Conservation (phyloP, 2,329 filamentous ascomycete species). For the Aaosphaeria arxii region DNA sequence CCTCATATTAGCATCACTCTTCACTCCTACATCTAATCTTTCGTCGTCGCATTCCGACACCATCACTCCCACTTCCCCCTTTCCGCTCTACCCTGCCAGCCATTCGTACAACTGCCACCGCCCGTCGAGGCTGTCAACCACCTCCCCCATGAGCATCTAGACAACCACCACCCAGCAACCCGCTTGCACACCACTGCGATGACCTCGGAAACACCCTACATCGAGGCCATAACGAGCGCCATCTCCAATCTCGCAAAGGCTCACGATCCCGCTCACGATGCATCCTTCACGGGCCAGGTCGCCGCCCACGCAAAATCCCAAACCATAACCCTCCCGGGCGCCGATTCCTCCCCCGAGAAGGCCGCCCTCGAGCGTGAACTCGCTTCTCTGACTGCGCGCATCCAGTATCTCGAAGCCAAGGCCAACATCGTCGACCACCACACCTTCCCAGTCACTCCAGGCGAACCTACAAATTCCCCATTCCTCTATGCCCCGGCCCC, state of each 20-base stretch:
- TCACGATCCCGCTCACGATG: slow-evolving; percentile 42
- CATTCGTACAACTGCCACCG: background rate
- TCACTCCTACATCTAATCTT: too few species aligned
- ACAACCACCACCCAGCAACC: slow-evolving; percentile 6
- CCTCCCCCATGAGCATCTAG: slow-evolving; percentile 36
- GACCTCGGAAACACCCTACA: slow-evolving; percentile 6
- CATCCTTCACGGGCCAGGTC: slow-evolving; percentile 44
- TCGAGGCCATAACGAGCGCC: background rate
- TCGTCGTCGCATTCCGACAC: too few species aligned
- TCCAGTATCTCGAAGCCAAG: slow-evolving; percentile 80
- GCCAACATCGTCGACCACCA: slow-evolving; percentile 60
- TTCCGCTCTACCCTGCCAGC: too few species aligned
- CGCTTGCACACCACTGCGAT: slow-evolving; percentile 17
- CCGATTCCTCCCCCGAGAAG: slow-evolving; percentile 71
- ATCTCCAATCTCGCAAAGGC: slow-evolving; percentile 50
- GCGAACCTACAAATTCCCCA: slow-evolving; percentile 60
- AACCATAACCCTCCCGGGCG: slow-evolving; percentile 72
- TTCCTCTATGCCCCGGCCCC: slow-evolving; percentile 45
- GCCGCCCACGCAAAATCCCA: slow-evolving; percentile 50
- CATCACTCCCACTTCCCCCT: too few species aligned
- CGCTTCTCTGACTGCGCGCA: slow-evolving; percentile 69
- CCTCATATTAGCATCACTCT: too few species aligned
- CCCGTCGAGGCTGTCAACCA: background rate
- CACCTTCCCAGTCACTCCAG: slow-evolving; percentile 75
- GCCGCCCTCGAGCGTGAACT: slow-evolving; percentile 78